Percentiles rank a stretch among this genome's conserved stretches.
Evolutionary conservation across 208 protist genomes (phyloP).

Genomic region (Leishmania amazonensis): DNA sequence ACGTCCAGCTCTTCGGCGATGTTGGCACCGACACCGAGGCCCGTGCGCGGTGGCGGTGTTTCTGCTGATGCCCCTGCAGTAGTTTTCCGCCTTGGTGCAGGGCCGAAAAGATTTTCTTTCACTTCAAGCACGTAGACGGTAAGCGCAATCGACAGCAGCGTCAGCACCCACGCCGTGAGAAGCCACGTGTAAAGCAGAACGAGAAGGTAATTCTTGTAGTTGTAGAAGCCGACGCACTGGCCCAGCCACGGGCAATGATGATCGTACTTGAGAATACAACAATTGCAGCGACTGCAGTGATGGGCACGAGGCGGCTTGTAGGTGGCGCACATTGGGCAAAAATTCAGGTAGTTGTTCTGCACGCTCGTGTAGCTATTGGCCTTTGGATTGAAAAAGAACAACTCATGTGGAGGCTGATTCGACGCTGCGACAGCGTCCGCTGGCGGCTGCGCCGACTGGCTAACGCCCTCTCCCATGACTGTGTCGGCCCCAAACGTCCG

Average conservation of each 20-base stretch:
- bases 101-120: neutral
- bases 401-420: slow-evolving; percentile 19
- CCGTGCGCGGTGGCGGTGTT: slow-evolving; percentile 6
- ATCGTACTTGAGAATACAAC: slow-evolving; percentile 92
- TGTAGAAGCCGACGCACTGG: slow-evolving; percentile 92
- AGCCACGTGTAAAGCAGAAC: slow-evolving; percentile 79
- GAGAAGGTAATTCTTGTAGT: slow-evolving; percentile 92
- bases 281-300: slow-evolving; percentile 90
- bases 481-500: slow-evolving; percentile 19
- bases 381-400: slow-evolving; percentile 64
- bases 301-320: slow-evolving; percentile 90
- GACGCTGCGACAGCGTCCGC: neutral
- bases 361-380: slow-evolving; percentile 69
- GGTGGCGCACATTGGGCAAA: slow-evolving; percentile 80
- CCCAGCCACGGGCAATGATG: slow-evolving; percentile 95
- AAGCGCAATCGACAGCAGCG: slow-evolving; percentile 53
- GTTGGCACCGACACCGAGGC: slow-evolving; percentile 31
- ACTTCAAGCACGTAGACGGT: slow-evolving; percentile 27
- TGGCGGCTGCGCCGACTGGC: neutral
- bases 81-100: neutral
- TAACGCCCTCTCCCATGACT: neutral
- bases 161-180: slow-evolving; percentile 68
- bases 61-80: neutral
- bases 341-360: slow-evolving; percentile 60
- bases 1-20: slow-evolving; percentile 59